phyloP scores from a whole-genome alignment of 2,329 filamentous ascomycete genomes.

The Tolypocladium amazonense region DNA sequence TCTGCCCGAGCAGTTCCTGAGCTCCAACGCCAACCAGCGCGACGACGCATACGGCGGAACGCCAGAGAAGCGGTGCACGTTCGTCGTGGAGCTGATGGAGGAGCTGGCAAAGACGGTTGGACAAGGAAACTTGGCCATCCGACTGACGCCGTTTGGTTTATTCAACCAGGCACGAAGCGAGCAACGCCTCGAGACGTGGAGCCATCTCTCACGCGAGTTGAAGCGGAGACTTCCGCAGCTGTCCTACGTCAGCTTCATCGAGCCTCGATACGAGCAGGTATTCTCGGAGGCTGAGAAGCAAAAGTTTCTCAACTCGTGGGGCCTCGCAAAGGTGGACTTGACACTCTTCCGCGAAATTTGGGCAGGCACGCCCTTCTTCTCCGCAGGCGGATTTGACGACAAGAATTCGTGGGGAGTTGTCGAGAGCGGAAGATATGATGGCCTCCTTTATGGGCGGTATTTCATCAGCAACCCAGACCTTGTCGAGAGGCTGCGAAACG shows the following conservation, averaged over 20 bases:
- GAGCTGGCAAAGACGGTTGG: neutral
- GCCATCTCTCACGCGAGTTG: slow-evolving; percentile 34
- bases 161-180: neutral
- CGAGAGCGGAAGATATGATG: slow-evolving; percentile 33
- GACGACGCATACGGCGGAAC: neutral
- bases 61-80: neutral
- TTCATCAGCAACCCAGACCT: slow-evolving; percentile 40
- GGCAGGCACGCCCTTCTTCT: slow-evolving; percentile 41
- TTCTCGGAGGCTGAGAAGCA: slow-evolving; percentile 37
- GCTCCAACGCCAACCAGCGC: neutral
- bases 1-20: neutral
- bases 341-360: slow-evolving; percentile 39
- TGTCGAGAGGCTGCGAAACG: slow-evolving; percentile 28
- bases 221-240: slow-evolving; percentile 31
- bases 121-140: neutral
- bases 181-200: slow-evolving; percentile 10
- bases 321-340: slow-evolving; percentile 30
- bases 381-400: slow-evolving; percentile 42
- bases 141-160: neutral
- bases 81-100: neutral
- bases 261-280: slow-evolving; percentile 44
- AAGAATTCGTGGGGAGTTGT: slow-evolving; percentile 35
- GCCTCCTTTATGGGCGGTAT: slow-evolving; percentile 32
- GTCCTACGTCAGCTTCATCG: slow-evolving; percentile 46
- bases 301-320: slow-evolving; percentile 25